phyloP scores from a whole-genome alignment of 352 stramenopile genomes.

The Phytopythium vexans region DNA sequence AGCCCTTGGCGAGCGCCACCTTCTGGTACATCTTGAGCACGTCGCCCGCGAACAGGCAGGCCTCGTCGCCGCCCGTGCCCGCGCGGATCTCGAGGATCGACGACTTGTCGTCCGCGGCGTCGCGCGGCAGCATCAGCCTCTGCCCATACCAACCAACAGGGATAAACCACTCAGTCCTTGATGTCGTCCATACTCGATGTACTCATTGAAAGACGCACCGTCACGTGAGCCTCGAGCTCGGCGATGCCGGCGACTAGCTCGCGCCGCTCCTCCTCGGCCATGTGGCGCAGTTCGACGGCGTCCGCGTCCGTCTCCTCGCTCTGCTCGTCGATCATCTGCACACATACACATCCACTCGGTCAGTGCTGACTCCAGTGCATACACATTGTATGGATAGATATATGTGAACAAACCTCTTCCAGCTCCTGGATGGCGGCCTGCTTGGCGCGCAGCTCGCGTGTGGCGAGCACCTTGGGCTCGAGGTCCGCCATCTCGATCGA shows the following conservation, averaged over 20 bases:
- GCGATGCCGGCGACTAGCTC: slow-evolving; percentile 50
- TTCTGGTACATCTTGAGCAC: slow-evolving; percentile 94
- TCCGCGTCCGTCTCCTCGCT: slow-evolving; percentile 42
- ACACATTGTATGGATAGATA: background rate
- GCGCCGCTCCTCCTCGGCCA: slow-evolving; percentile 72
- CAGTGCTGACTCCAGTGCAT: slow-evolving; percentile 18
- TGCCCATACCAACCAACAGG: slow-evolving; percentile 5
- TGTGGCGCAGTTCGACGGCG: slow-evolving; percentile 58
- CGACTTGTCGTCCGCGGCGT: slow-evolving; percentile 93
- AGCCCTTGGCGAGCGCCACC: slow-evolving; percentile 77
- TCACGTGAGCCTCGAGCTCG: slow-evolving; percentile 60
- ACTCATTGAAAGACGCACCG: slow-evolving; percentile 20
- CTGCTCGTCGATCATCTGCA: slow-evolving; percentile 64
- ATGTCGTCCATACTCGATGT: background rate
- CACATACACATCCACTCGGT: background rate
- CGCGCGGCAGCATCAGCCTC: slow-evolving; percentile 74
- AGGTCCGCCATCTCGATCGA: slow-evolving; percentile 84
- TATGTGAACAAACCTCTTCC: slow-evolving; percentile 53
- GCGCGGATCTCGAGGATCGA: slow-evolving; percentile 97
- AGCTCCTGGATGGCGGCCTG: slow-evolving; percentile 87
- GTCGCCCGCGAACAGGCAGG: slow-evolving; percentile 94
- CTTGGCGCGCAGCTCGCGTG: slow-evolving; percentile 85
- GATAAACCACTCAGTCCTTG: background rate
- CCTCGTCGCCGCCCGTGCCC: slow-evolving; percentile 96
- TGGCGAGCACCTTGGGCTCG: slow-evolving; percentile 64